phyloP scores from a whole-genome alignment of 1,139 yeast genomes.

The Lipomyces yarrowii region DNA sequence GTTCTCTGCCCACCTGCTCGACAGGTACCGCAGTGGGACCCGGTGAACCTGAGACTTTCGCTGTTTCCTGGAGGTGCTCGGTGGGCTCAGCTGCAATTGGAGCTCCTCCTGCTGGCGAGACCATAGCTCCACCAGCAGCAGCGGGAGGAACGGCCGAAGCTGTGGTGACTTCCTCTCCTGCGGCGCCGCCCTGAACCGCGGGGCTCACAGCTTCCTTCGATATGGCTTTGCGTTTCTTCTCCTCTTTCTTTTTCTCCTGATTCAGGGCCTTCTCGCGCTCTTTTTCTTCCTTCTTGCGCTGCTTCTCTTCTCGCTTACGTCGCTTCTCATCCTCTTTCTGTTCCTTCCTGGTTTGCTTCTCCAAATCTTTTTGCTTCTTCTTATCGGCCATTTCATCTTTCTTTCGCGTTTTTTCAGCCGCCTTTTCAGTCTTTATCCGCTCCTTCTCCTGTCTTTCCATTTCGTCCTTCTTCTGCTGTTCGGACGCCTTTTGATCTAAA shows the following conservation, averaged over 20 bases:
- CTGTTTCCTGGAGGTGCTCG: background rate
- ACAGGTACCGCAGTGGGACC: background rate
- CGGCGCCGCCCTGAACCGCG: background rate
- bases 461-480: slow-evolving; percentile 71
- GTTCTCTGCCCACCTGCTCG: background rate
- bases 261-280: background rate
- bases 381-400: slow-evolving; percentile 46
- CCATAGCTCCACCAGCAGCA: background rate
- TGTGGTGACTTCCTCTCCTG: background rate
- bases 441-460: slow-evolving; percentile 51
- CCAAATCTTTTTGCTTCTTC: slow-evolving; percentile 38
- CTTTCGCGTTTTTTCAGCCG: slow-evolving; percentile 50
- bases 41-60: background rate
- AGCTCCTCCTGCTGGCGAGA: background rate
- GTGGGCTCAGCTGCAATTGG: background rate
- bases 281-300: background rate
- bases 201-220: background rate
- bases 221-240: background rate
- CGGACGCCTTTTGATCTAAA: slow-evolving; percentile 67
- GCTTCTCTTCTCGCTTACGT: slow-evolving; percentile 8
- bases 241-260: background rate
- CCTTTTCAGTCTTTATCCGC: slow-evolving; percentile 46
- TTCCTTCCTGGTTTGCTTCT: slow-evolving; percentile 49
- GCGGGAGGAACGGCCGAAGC: background rate
- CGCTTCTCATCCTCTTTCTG: slow-evolving; percentile 44